Evolutionary conservation across 1,284 basidiomycete genomes (phyloP).

Genomic region (Volvariella volvacea): DNA sequence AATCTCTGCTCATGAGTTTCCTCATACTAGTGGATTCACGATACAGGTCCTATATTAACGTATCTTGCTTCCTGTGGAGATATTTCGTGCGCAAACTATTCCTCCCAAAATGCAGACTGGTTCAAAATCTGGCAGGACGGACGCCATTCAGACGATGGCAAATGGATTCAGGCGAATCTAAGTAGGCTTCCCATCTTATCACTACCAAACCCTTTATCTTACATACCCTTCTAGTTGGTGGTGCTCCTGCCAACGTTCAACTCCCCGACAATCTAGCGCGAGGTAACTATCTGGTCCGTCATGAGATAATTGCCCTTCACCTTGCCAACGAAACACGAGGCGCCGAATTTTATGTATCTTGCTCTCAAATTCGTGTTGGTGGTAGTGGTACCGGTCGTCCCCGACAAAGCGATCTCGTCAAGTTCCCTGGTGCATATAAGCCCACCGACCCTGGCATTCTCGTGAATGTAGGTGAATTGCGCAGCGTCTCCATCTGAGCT

Average conservation of each 20-base stretch:
- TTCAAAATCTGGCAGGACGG: slow-evolving; percentile 53
- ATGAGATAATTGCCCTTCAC: slow-evolving; percentile 70
- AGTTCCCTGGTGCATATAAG: slow-evolving; percentile 63
- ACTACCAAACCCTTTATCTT: slow-evolving; percentile 2
- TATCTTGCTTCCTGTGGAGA: slow-evolving; percentile 63
- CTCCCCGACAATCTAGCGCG: slow-evolving; percentile 50
- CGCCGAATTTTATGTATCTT: slow-evolving; percentile 72
- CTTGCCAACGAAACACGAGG: slow-evolving; percentile 40
- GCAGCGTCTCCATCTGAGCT: too few species aligned
- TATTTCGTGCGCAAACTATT: slow-evolving; percentile 52
- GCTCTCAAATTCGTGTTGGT: slow-evolving; percentile 51
- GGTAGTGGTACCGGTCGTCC: slow-evolving; percentile 44
- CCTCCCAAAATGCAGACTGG: slow-evolving; percentile 53
- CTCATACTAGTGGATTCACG: slow-evolving; percentile 56
- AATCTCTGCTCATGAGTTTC: slow-evolving; percentile 1
- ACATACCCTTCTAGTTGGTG: slow-evolving; percentile 17
- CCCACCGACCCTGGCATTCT: slow-evolving; percentile 49
- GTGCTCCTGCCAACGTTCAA: slow-evolving; percentile 34
- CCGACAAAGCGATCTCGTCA: slow-evolving; percentile 37
- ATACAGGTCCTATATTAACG: slow-evolving; percentile 64
- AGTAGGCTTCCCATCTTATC: neutral
- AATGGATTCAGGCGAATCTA: slow-evolving; percentile 28
- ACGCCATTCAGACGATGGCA: slow-evolving; percentile 16
- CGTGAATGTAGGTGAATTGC: too few species aligned
- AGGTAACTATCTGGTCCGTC: slow-evolving; percentile 64